Evolutionary conservation across 179 eudicot species (phyloP).

Genomic region (Drosera spatulata): DNA sequence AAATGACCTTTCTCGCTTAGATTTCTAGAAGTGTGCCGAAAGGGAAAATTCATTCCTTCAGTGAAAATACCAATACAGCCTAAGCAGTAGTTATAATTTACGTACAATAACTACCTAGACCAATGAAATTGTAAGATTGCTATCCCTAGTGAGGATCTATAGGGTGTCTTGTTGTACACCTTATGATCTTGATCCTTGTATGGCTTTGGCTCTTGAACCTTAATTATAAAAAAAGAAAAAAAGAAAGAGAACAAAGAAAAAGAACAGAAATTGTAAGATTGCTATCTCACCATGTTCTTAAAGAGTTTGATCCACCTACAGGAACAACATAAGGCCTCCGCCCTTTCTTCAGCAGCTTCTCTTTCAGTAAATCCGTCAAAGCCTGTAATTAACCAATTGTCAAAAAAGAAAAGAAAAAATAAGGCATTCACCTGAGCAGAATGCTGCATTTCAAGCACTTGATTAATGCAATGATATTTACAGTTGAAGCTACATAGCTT

Average conservation of each 20-base stretch:
- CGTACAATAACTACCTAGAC: not conserved
- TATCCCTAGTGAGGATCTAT: not conserved
- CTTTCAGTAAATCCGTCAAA: constrained; percentile 68
- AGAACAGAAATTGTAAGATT: not conserved
- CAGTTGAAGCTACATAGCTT: too few species aligned
- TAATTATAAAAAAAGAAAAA: too few species aligned
- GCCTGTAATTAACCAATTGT: constrained; percentile 39
- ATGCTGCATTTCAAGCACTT: not conserved
- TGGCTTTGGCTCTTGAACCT: too few species aligned
- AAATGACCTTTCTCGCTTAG: too few species aligned
- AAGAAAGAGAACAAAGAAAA: not conserved
- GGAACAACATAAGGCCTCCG: constrained; percentile 95
- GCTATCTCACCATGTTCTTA: constrained; percentile 79
- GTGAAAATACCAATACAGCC: not conserved
- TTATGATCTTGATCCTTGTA: too few species aligned
- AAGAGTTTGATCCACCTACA: constrained; percentile 95
- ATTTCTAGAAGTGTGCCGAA: too few species aligned
- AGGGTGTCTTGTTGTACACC: too few species aligned
- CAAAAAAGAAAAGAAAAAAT: not conserved
- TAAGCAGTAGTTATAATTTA: not conserved
- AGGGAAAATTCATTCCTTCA: too few species aligned
- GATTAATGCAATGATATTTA: too few species aligned
- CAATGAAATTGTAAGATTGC: not conserved
- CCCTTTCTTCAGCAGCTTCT: constrained; percentile 73
- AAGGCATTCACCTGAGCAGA: not conserved